Evolutionary conservation across 1,284 basidiomycete genomes (phyloP), one percentile per base, ranked within the genome.

Genomic region (Sporisorium graminicola): DNA sequence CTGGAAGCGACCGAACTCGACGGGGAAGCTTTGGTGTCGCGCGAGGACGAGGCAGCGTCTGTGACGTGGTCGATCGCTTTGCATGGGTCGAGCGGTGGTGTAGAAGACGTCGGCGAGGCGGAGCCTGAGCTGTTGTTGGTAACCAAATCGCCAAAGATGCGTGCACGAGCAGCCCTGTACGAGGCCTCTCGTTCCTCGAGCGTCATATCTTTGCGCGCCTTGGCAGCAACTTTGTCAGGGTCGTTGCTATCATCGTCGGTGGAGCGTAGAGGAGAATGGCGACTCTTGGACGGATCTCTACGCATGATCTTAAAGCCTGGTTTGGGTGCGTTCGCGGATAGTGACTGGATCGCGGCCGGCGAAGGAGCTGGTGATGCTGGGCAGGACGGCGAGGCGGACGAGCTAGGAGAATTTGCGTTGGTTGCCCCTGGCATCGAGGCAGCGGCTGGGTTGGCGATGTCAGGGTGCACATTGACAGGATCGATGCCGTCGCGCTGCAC

Each of bases 151-250:
- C 78, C 79, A 66, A 82, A 82, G 63, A 82, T 82, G 29, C 80
- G 64, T 8, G 76, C 71, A 14, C 80, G 60, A 3, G 80, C 80
- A n/a, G 77, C 79, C 57, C 66, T 72, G 71, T 82, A 82, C 5
- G 77, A 70, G 20, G 77, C 78, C 49, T 81, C 79, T 26, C 79
- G 50, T 57, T 82, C 80, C 55, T 81, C 75, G n/a, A 82, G 75
- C 3, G 80, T 82, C 79, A 81, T 81, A 43, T 81, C 69, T 44
- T 68, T 76, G 44, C 77, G 66, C 12, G 69, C 67, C 33, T 79
- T 77, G 31, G 63, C 49, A n/a, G 27, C 27, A 12, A 29, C 43
- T 35, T 47, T 63, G 16, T 70, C 61, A 5, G 68, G 54, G n/a
- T 74, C 67, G 57, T 50, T 69, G 52, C 52, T 56, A 58, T 43